These are phyloP conservation scores for Lyophyllum decastes DNA, from an alignment of 768 basidiomycete species.

Conservation along the genomic window DNA sequence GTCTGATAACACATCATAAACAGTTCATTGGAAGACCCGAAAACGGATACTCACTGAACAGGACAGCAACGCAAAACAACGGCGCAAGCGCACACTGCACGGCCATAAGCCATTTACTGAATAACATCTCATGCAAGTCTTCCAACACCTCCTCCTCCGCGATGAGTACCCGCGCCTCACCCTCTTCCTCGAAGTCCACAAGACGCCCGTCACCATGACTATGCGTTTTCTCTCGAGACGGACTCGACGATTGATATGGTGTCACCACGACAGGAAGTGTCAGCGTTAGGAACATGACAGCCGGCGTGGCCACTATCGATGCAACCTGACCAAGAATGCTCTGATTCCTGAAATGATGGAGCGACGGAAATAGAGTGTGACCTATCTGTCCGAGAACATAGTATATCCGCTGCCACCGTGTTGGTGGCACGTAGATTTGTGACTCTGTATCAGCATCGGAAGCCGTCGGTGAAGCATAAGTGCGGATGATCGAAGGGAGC, in stretches of 20 bases:
- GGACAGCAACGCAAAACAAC: slow-evolving; percentile 67
- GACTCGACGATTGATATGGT: slow-evolving; percentile 40
- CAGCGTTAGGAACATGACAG: slow-evolving; percentile 81
- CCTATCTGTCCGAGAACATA: slow-evolving; percentile 40
- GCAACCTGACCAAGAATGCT: slow-evolving; percentile 71
- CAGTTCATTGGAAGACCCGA: not conserved
- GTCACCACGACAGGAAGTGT: slow-evolving; percentile 89
- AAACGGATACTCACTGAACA: slow-evolving; percentile 69
- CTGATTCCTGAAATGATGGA: slow-evolving; percentile 74
- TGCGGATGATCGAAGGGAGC: slow-evolving; percentile 59
- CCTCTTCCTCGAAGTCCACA: slow-evolving; percentile 77
- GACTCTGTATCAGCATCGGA: slow-evolving; percentile 44
- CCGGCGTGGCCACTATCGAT: slow-evolving; percentile 81
- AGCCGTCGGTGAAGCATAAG: slow-evolving; percentile 49
- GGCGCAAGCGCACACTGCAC: slow-evolving; percentile 84
- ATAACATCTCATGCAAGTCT: slow-evolving; percentile 63
- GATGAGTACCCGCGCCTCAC: slow-evolving; percentile 63
- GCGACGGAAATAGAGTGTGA: slow-evolving; percentile 82
- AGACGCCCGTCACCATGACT: slow-evolving; percentile 43
- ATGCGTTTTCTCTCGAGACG: slow-evolving; percentile 41
- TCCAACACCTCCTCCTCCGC: slow-evolving; percentile 77
- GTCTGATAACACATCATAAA: slow-evolving; percentile 32
- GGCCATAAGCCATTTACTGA: slow-evolving; percentile 85
- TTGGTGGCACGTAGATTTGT: slow-evolving; percentile 40
- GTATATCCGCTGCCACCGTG: slow-evolving; percentile 41